These are phyloP conservation scores for Rhizomucor miehei DNA, from an alignment of 371 early-diverging fungal genomes.

Conservation along the genomic window DNA sequence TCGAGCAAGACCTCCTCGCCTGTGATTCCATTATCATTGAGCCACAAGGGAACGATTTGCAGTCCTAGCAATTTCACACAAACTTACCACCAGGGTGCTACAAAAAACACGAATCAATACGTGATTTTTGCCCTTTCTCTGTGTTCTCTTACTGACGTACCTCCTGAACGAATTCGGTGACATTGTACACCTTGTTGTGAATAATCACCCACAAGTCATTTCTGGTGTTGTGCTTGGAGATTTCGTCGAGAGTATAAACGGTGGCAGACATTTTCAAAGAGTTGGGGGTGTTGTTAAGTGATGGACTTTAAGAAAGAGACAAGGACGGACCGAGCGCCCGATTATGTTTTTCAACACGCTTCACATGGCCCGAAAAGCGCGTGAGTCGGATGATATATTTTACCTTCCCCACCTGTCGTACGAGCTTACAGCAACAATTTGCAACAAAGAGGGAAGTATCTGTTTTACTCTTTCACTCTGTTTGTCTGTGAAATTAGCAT, in stretches of 20 bases:
- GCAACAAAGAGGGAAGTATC: too few relatives aligned
- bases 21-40: conserved; percentile 3
- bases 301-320: background rate
- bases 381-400: too few relatives aligned
- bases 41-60: too few relatives aligned
- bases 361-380: too few relatives aligned
- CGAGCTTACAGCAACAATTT: too few relatives aligned
- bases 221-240: conserved; percentile 56
- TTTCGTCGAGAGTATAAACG: conserved; percentile 50
- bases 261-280: conserved; percentile 19
- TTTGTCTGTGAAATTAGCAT: too few relatives aligned
- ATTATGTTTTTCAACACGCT: too few relatives aligned
- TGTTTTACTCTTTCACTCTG: too few relatives aligned
- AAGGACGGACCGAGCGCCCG: conserved; percentile 1
- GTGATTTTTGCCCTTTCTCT: too few relatives aligned
- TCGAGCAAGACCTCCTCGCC: conserved; percentile 66
- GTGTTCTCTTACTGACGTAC: conserved; percentile 24
- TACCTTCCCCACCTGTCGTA: too few relatives aligned
- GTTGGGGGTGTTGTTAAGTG: conserved; percentile 13
- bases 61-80: too few relatives aligned
- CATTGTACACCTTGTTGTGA: conserved; percentile 83
- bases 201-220: conserved; percentile 68
- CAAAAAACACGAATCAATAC: background rate
- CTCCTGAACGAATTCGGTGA: conserved; percentile 74
- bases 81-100: conserved; percentile 53